A percentile compares a stretch with the other conserved stretches of the same genome.
Evolutionary conservation across 495 filamentous ascomycete species (phyloP).

Genomic region (Podospora tetraspora): DNA sequence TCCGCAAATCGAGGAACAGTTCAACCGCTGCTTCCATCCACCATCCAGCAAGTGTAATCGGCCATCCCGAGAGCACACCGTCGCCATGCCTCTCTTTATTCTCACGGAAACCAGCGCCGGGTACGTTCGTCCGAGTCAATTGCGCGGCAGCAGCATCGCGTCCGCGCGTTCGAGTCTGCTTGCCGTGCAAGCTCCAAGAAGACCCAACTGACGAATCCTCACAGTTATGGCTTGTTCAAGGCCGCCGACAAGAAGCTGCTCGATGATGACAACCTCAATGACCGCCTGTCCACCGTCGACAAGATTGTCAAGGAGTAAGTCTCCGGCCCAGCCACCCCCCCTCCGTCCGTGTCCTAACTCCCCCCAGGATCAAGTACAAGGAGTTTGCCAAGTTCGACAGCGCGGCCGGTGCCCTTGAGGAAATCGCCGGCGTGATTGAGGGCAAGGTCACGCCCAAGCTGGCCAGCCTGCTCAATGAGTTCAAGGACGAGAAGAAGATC

Average conservation of each 20-base stretch:
- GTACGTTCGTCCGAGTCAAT: constrained; percentile 34
- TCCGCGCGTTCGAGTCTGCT: constrained; percentile 1
- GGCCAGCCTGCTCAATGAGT: constrained; percentile 69
- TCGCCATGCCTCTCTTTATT: constrained; percentile 69
- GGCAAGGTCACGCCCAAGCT: constrained; percentile 95
- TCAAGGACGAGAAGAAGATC: constrained; percentile 97
- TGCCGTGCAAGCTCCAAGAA: neutral
- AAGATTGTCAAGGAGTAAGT: constrained; percentile 81
- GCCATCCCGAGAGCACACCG: constrained; percentile 12
- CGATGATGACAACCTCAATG: constrained; percentile 70
- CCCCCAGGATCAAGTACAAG: constrained; percentile 80
- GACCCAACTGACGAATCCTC: constrained; percentile 12
- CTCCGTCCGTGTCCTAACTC: constrained; percentile 9
- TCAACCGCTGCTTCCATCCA: constrained; percentile 27
- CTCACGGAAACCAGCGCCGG: constrained; percentile 92
- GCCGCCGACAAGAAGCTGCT: constrained; percentile 96
- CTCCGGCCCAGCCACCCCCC: neutral
- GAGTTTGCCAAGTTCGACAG: constrained; percentile 95
- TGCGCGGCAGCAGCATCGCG: neutral
- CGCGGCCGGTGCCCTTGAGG: constrained; percentile 77
- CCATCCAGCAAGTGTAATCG: constrained; percentile 27
- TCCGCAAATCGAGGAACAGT: constrained; percentile 26
- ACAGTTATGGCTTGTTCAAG: constrained; percentile 88
- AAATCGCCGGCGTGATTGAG: constrained; percentile 80
- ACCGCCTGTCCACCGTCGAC: constrained; percentile 73